Conservation (phyloP, 352 stramenopile genomes). For the Halophytophthora batemanensis region DNA sequence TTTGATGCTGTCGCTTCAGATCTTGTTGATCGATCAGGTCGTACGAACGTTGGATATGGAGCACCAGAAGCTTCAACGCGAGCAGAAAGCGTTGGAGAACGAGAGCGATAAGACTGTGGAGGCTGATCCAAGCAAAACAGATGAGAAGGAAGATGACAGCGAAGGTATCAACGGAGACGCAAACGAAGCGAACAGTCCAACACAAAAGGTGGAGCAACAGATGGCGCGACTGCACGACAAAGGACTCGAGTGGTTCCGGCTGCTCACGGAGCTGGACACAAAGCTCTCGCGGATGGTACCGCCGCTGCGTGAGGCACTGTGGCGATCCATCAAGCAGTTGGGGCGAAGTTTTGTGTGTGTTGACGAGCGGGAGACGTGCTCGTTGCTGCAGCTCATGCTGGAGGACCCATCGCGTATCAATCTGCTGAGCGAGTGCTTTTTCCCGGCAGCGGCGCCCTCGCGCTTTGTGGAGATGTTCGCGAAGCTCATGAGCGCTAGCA, state of each 20-base stretch:
- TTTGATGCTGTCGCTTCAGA: constrained; percentile 73
- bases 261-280: constrained; percentile 75
- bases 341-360: constrained; percentile 77
- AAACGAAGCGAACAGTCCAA: constrained; percentile 5
- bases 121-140: not conserved
- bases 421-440: constrained; percentile 82
- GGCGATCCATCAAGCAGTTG: constrained; percentile 80
- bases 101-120: constrained; percentile 6
- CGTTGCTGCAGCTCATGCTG: constrained; percentile 79
- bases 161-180: not conserved
- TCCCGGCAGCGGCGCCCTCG: constrained; percentile 58
- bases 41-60: constrained; percentile 59
- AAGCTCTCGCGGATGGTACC: constrained; percentile 81
- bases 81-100: constrained; percentile 24
- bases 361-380: constrained; percentile 80
- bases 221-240: constrained; percentile 62
- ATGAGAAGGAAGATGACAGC: constrained; percentile 16
- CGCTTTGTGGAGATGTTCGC: constrained; percentile 88
- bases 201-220: constrained; percentile 32
- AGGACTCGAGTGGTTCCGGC: constrained; percentile 79
- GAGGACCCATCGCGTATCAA: constrained; percentile 80
- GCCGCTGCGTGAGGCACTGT: constrained; percentile 77
- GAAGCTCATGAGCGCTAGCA: constrained; percentile 76
- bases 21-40: constrained; percentile 80
- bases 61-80: constrained; percentile 38